Conservation (phyloP, 345 rosid genomes). For the Syzygium jambos region DNA sequence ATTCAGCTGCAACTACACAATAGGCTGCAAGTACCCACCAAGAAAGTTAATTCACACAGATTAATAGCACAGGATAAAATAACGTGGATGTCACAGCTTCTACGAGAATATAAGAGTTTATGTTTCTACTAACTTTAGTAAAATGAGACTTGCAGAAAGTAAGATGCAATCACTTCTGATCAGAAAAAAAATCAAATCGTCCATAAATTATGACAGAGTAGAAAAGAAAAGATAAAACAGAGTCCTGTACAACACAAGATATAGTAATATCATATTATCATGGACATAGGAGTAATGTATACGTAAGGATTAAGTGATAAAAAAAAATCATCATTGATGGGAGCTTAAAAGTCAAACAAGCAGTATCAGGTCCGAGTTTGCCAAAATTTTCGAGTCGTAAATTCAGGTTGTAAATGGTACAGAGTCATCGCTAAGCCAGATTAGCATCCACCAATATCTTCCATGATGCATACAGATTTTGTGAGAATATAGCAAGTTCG, state of each 20-base stretch:
- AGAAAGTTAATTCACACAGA: not conserved
- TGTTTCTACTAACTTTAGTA: not conserved
- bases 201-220: not conserved
- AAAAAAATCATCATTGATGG: not conserved
- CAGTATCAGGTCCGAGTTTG: not conserved
- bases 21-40: constrained; percentile 47
- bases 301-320: not conserved
- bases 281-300: not conserved
- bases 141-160: not conserved
- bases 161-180: not conserved
- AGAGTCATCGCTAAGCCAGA: not conserved
- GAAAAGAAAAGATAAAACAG: not conserved
- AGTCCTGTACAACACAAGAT: not conserved
- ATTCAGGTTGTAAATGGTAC: not conserved
- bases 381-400: not conserved
- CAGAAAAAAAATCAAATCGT: not conserved
- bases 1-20: constrained; percentile 88
- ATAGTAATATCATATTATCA: not conserved
- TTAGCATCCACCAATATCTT: not conserved
- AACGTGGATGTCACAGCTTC: not conserved
- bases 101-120: not conserved
- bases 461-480: not conserved
- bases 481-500: not conserved
- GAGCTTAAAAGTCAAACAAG: not conserved
- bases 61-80: not conserved